Evolutionary conservation across 23 red algal genomes (phyloP).

Genomic region (Gracilaria vermiculophylla): DNA sequence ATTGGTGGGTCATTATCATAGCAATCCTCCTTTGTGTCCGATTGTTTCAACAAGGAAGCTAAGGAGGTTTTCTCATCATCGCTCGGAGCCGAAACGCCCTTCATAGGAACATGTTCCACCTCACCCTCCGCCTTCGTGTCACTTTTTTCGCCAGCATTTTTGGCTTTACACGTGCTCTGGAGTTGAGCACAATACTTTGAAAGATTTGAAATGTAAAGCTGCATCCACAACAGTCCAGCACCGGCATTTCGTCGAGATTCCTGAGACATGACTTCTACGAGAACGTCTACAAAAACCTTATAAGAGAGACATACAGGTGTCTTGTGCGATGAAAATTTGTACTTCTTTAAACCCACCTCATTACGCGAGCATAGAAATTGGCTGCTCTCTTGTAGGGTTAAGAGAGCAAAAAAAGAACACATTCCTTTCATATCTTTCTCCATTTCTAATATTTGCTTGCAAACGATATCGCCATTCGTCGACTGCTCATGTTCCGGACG

Average conservation of each 20-base stretch:
- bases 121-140: background rate
- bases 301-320: background rate
- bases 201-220: background rate
- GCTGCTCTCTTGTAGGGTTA: background rate
- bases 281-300: background rate
- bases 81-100: background rate
- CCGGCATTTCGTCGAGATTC: background rate
- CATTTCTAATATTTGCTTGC: background rate
- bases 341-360: background rate
- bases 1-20: background rate
- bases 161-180: background rate
- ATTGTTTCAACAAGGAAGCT: background rate
- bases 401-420: conserved; percentile 8
- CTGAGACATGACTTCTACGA: conserved; percentile 11
- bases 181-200: background rate
- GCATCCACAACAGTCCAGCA: conserved; percentile 1
- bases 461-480: too few relatives aligned
- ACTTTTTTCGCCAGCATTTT: background rate
- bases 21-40: background rate
- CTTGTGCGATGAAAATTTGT: too few relatives aligned
- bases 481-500: background rate
- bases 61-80: background rate
- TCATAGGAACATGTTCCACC: background rate
- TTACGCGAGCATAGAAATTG: background rate
- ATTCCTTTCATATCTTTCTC: background rate